These are phyloP conservation scores for Glutinoglossum americanum DNA, from an alignment of 495 filamentous ascomycete species.

Conservation along the genomic window DNA sequence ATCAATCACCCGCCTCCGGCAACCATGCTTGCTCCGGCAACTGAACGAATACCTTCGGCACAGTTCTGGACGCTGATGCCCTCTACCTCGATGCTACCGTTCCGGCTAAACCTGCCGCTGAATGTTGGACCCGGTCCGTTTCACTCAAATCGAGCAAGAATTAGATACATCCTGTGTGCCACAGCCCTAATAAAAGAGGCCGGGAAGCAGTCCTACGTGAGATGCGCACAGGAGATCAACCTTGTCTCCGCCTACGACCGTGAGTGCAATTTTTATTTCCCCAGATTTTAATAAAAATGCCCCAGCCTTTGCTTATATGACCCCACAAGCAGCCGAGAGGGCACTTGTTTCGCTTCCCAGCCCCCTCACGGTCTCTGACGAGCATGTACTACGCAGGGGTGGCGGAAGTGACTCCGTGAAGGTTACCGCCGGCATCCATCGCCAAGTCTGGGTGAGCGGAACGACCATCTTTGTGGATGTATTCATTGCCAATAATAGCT, in stretches of 20 bases:
- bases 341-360: conserved; percentile 28
- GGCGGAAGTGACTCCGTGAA: conserved; percentile 19
- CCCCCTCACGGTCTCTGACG: conserved; percentile 28
- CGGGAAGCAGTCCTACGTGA: conserved; percentile 21
- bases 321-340: conserved; percentile 22
- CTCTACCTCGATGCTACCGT: conserved; percentile 24
- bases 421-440: conserved; percentile 31
- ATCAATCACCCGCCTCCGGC: conserved; percentile 25
- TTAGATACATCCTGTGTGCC: conserved; percentile 26
- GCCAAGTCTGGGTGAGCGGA: conserved; percentile 36
- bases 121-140: conserved; percentile 33
- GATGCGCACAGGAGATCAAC: conserved; percentile 11
- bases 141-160: conserved; percentile 26
- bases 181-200: conserved; percentile 19
- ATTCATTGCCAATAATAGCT: conserved; percentile 26
- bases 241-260: conserved; percentile 16
- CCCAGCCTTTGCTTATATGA: conserved; percentile 9
- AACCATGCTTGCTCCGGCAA: conserved; percentile 22
- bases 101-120: conserved; percentile 29
- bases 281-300: conserved; percentile 7
- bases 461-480: conserved; percentile 32
- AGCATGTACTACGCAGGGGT: conserved; percentile 18
- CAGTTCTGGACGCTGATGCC: conserved; percentile 25
- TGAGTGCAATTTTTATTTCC: conserved; percentile 5
- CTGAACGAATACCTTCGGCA: background rate